A percentile compares a stretch with the other conserved stretches of the same genome.
phyloP scores from a whole-genome alignment of 129 eudicot genomes.

The Helichrysum umbraculigerum region DNA sequence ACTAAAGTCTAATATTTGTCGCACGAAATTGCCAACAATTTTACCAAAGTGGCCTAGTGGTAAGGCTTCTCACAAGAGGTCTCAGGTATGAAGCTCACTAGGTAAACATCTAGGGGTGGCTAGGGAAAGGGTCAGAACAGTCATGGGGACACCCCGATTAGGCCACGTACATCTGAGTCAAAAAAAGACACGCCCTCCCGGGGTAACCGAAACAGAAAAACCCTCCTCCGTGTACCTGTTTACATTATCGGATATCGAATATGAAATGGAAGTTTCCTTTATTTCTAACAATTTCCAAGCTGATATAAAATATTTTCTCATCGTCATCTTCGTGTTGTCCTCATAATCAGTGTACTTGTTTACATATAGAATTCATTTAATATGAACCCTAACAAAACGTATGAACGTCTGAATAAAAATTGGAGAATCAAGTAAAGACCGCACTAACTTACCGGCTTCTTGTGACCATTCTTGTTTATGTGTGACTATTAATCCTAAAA shows the following conservation, averaged over 20 bases:
- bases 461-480: background rate
- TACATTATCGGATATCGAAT: background rate
- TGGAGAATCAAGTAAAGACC: background rate
- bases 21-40: background rate
- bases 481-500: background rate
- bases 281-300: background rate
- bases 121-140: no score
- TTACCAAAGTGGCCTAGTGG: background rate
- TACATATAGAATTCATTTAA: background rate
- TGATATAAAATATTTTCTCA: background rate
- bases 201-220: no score
- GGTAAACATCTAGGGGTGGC: no score
- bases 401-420: background rate
- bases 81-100: no score
- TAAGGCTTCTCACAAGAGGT: background rate
- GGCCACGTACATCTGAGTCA: no score
- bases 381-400: background rate
- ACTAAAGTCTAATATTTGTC: background rate
- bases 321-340: conserved; percentile 9
- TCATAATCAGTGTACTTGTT: background rate
- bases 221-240: no score
- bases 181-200: no score
- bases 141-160: no score
- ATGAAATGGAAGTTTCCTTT: background rate
- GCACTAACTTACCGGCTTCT: background rate